A percentile compares a stretch with the other conserved stretches of the same genome.
These are phyloP conservation scores for Mycena pura DNA, from an alignment of 768 basidiomycete species.

Conservation along the genomic window DNA sequence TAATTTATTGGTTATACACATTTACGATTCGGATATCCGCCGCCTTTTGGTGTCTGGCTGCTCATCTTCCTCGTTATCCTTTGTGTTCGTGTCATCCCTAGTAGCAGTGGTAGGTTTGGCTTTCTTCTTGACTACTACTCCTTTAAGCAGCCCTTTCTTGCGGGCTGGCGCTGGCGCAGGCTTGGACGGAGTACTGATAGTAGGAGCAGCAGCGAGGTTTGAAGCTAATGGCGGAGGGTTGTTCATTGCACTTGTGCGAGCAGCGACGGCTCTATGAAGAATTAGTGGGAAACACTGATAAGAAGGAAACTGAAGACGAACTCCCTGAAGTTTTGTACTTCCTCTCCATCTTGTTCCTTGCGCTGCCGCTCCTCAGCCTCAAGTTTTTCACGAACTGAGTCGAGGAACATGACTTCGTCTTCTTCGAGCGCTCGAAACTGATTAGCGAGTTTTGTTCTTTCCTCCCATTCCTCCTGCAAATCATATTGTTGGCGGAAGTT, in stretches of 20 bases:
- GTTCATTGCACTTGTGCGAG: constrained; percentile 60
- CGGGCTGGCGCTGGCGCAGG: constrained; percentile 36
- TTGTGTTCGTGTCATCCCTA: constrained; percentile 17
- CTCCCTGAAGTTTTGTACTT: constrained; percentile 82
- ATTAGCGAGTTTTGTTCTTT: constrained; percentile 87
- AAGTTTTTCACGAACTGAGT: constrained; percentile 79
- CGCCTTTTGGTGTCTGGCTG: constrained; percentile 64
- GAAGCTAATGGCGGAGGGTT: constrained; percentile 51
- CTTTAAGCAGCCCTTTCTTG: constrained; percentile 77
- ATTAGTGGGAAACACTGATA: constrained; percentile 5
- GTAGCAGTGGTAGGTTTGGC: constrained; percentile 45
- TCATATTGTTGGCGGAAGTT: too few relatives aligned
- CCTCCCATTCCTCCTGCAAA: constrained; percentile 93
- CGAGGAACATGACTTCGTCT: constrained; percentile 89
- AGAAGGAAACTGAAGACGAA: constrained; percentile 38
- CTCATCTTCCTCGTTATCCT: constrained; percentile 30
- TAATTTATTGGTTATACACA: constrained; percentile 17
- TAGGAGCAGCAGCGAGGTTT: constrained; percentile 34
- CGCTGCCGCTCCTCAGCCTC: constrained; percentile 78
- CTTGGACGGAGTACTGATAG: constrained; percentile 39
- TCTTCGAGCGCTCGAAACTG: constrained; percentile 90
- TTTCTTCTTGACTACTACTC: constrained; percentile 83
- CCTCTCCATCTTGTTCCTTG: constrained; percentile 77
- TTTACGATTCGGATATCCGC: constrained; percentile 49
- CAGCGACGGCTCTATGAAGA: constrained; percentile 65